phyloP scores from a whole-genome alignment of 805 yeast species.

The Kurtzmaniella fragi region DNA sequence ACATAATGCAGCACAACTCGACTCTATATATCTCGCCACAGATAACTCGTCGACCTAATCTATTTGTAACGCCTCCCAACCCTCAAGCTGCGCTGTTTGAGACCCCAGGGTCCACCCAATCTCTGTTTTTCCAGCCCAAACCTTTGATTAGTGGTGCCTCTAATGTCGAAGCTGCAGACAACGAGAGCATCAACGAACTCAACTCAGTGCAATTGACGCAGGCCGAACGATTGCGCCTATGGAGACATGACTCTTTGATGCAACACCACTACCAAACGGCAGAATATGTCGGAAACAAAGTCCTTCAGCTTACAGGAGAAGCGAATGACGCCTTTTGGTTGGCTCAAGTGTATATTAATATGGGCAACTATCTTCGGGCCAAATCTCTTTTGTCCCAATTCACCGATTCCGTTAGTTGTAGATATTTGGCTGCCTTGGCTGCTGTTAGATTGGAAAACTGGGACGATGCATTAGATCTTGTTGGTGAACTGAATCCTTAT shows the following conservation, averaged over 20 bases:
- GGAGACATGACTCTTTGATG: slow-evolving; percentile 92
- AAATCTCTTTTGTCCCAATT: slow-evolving; percentile 60
- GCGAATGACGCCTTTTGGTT: slow-evolving; percentile 96
- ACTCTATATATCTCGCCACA: slow-evolving; percentile 71
- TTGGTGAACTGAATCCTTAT: slow-evolving; percentile 76
- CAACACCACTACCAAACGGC: slow-evolving; percentile 91
- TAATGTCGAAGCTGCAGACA: background rate
- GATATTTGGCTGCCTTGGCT: slow-evolving; percentile 76
- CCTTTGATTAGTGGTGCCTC: background rate
- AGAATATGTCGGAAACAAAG: slow-evolving; percentile 86
- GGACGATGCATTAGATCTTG: slow-evolving; percentile 84
- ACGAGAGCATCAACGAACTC: background rate
- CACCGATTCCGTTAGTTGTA: slow-evolving; percentile 63
- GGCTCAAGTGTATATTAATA: slow-evolving; percentile 80
- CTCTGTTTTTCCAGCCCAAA: slow-evolving; percentile 27
- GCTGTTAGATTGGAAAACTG: slow-evolving; percentile 65
- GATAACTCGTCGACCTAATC: slow-evolving; percentile 39
- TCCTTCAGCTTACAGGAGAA: slow-evolving; percentile 75
- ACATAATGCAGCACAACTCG: slow-evolving; percentile 58
- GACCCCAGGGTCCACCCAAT: slow-evolving; percentile 35
- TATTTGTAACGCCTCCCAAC: slow-evolving; percentile 45
- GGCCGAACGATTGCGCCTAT: slow-evolving; percentile 77
- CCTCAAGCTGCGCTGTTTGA: slow-evolving; percentile 40
- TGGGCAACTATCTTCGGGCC: slow-evolving; percentile 76
- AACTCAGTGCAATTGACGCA: slow-evolving; percentile 53